Conservation (phyloP, 192 early-diverging fungal species). For the Funneliformis geosporum region DNA sequence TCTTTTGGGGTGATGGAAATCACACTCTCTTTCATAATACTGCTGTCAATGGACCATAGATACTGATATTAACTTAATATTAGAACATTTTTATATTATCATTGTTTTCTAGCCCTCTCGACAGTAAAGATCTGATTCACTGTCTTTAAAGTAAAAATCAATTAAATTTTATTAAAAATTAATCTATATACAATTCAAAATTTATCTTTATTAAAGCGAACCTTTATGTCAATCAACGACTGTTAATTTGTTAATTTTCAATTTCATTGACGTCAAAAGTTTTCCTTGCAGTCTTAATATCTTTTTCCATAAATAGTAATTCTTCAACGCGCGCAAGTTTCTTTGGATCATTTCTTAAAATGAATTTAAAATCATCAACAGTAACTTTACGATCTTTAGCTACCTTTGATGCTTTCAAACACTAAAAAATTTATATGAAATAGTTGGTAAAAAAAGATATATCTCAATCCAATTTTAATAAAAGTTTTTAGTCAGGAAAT, state of each 20-base stretch:
- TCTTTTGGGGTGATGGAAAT: conserved; percentile 31
- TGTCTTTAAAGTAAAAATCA: too few species aligned
- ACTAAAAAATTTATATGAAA: conserved; percentile 39
- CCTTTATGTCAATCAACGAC: neutral
- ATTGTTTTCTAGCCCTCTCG: too few species aligned
- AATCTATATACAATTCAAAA: neutral
- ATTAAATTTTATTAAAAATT: neutral
- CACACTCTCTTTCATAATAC: conserved; percentile 32
- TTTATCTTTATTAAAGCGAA: neutral
- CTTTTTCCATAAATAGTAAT: conserved; percentile 74
- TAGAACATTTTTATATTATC: too few species aligned
- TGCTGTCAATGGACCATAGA: conserved; percentile 1
- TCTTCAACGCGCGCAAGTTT: conserved; percentile 84
- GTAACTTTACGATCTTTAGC: conserved; percentile 63
- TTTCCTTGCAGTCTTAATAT: conserved; percentile 68
- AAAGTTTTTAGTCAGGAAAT: neutral
- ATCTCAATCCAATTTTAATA: neutral
- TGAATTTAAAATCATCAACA: conserved; percentile 74
- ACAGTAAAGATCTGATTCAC: too few species aligned
- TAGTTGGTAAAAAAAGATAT: neutral
- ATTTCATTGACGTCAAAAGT: conserved; percentile 57
- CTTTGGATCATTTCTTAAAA: conserved; percentile 75
- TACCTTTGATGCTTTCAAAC: conserved; percentile 54
- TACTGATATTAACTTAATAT: neutral
- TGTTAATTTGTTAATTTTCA: conserved; percentile 31